These are phyloP conservation scores for Eruca vesicaria DNA, from an alignment of 441 rosid genomes.

Conservation along the genomic window DNA sequence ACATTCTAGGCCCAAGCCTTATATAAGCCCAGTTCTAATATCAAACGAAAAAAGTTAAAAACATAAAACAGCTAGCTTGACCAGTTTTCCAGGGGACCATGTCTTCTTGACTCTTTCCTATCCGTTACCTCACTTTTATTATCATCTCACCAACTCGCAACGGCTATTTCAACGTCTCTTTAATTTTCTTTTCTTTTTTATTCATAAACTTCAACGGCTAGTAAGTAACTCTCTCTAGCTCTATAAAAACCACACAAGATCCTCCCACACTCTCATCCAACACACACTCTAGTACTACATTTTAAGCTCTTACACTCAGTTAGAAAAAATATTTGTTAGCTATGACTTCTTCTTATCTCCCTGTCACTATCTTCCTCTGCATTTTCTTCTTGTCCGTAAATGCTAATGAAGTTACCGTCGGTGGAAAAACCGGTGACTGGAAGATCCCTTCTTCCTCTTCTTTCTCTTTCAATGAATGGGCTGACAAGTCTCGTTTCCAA, in stretches of 20 bases:
- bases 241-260: not conserved
- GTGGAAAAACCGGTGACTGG: conserved; percentile 77
- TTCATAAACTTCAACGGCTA: not conserved
- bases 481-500: conserved; percentile 61
- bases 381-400: conserved; percentile 4
- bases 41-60: not conserved
- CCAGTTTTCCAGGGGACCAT: not conserved
- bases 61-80: not conserved
- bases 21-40: not conserved
- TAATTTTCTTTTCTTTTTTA: not conserved
- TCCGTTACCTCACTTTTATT: not conserved
- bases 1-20: not conserved
- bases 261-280: not conserved
- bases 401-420: conserved; percentile 68
- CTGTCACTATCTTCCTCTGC: not conserved
- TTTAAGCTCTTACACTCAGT: not conserved
- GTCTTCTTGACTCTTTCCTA: not conserved
- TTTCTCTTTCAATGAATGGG: conserved; percentile 77
- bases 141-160: not conserved
- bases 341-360: not conserved
- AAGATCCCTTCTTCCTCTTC: conserved; percentile 64
- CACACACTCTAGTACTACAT: not conserved
- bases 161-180: not conserved
- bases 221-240: not conserved
- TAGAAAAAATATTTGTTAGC: not conserved